Evolutionary conservation across 1,284 basidiomycete genomes (phyloP).

Genomic region (Ustilago crameri): DNA sequence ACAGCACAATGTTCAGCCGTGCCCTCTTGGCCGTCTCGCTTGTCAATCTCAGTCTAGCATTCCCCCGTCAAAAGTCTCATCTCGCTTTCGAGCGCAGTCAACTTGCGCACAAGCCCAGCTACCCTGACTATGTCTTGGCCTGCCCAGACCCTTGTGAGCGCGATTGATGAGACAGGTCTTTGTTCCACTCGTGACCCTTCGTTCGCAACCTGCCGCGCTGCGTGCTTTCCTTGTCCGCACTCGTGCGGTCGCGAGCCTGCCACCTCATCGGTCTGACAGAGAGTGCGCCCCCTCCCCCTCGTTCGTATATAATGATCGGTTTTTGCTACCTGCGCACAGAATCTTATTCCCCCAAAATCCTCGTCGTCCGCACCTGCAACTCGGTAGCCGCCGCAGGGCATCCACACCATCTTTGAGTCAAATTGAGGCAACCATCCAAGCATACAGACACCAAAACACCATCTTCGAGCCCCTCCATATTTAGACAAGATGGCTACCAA

Average conservation of each 20-base stretch:
- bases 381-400: background rate
- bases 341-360: background rate
- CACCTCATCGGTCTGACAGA: background rate
- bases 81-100: background rate
- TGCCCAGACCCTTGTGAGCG: background rate
- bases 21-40: no score
- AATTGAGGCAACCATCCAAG: background rate
- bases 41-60: no score
- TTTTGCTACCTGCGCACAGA: background rate
- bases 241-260: background rate
- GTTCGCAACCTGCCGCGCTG: background rate
- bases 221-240: background rate
- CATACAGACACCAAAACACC: background rate
- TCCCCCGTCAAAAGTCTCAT: no score
- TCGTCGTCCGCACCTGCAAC: background rate
- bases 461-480: background rate
- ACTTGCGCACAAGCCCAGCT: background rate
- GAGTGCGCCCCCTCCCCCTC: background rate
- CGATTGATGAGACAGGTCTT: background rate
- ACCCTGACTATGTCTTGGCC: background rate
- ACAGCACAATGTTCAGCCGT: no score
- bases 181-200: background rate
- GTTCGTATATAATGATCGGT: background rate
- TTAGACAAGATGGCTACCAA: constrained; percentile 36
- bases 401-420: background rate